These are phyloP conservation scores for Fusarium hostae DNA, from an alignment of 2,329 filamentous ascomycete genomes.

Conservation along the genomic window DNA sequence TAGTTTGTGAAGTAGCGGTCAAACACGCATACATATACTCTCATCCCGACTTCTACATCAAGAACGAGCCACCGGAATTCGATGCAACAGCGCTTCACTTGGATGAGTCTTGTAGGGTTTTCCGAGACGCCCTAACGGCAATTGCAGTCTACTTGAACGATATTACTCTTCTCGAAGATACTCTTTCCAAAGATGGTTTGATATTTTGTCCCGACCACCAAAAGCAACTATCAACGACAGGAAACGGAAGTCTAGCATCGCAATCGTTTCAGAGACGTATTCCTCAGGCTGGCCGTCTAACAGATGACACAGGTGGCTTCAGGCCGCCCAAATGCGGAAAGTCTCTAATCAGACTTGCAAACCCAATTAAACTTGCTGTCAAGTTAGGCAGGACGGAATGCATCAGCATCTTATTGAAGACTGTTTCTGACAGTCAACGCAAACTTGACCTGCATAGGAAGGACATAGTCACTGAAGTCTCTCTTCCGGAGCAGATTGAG, in stretches of 20 bases:
- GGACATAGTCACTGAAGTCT: neutral
- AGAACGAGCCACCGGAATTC: rapidly evolving
- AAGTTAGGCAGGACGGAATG: neutral
- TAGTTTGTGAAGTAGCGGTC: neutral
- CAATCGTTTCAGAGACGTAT: neutral
- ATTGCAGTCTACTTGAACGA: neutral
- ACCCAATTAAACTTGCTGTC: neutral
- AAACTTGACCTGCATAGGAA: neutral
- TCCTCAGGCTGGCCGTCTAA: neutral
- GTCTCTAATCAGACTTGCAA: neutral
- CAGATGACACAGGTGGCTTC: neutral
- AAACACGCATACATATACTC: neutral
- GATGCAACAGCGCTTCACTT: no score
- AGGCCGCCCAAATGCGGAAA: neutral
- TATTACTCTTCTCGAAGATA: neutral
- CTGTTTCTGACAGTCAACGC: rapidly evolving
- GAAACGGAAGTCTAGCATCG: rapidly evolving
- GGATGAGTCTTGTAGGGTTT: neutral
- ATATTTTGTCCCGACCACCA: neutral
- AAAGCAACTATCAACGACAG: rapidly evolving
- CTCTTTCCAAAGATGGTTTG: neutral
- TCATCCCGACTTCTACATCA: neutral
- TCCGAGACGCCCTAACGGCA: neutral
- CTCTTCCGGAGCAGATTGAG: neutral
- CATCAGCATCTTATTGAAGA: neutral